These are phyloP conservation scores for Diutina mesorugosa DNA, from an alignment of 1,139 yeast genomes.

Conservation along the genomic window DNA sequence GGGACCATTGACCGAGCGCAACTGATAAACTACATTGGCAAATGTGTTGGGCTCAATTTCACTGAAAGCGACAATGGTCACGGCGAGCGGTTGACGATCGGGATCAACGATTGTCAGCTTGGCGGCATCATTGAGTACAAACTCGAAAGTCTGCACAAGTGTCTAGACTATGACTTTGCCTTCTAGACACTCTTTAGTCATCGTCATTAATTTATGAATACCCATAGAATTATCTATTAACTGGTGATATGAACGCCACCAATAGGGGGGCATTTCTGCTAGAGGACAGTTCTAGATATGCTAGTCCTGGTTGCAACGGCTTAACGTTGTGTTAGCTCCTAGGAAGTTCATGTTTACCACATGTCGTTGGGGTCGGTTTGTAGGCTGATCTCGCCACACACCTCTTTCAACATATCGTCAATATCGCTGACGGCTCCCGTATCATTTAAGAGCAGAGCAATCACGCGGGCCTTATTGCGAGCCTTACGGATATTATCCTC, in stretches of 20 bases:
- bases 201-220: neutral
- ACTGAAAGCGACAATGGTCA: constrained; percentile 29
- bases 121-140: constrained; percentile 46
- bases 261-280: neutral
- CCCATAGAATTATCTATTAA: neutral
- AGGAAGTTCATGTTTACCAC: too few relatives aligned
- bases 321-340: too few relatives aligned
- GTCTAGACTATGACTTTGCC: constrained; percentile 29
- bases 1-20: constrained; percentile 22
- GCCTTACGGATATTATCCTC: neutral
- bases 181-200: constrained; percentile 8
- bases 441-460: neutral
- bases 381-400: neutral
- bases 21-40: constrained; percentile 42
- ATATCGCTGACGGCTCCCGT: neutral
- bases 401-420: neutral
- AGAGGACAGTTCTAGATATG: neutral
- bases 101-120: constrained; percentile 41
- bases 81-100: constrained; percentile 38
- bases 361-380: neutral
- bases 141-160: constrained; percentile 20
- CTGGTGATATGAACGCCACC: neutral
- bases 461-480: neutral
- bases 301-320: too few relatives aligned
- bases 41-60: constrained; percentile 43